Evolutionary conservation across 1,284 basidiomycete species (phyloP), one percentile per base, ranked within the genome.

Genomic region (Papiliotrema laurentii): DNA sequence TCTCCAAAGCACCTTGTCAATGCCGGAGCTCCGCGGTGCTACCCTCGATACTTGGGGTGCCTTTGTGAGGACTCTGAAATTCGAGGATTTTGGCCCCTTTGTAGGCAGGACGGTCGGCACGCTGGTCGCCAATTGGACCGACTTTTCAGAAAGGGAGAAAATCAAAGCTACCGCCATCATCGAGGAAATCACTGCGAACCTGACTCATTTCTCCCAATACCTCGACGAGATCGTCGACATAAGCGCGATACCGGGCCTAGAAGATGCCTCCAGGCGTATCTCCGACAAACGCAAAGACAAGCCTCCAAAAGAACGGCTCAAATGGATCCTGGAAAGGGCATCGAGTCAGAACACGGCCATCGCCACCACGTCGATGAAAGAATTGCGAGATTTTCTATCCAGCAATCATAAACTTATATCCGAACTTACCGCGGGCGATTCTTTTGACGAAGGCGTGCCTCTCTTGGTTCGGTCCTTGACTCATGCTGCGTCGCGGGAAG

Each of bases 51-150:
- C 85, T 42, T 97, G 93, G 92, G 73, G 80, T 48, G 78, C 76
- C 18, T 96, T 97, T 71, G 77, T 97, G 57, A 80, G 77, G 6
- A 84, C 83, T 1, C 74, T 97, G 35, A 76, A 79, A 4, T 80
- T 82, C 24, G 72, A 74, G 31, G 92, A 97, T 53, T 78, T 94
- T 24, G 87, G 88, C 1, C 83, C 89, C 1, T 85, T 91, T 64
- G 80, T 96, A 37, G 92, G 91, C 2, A 82, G 88, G 5, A 96
- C 90, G 0, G 89, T 85, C 26, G 93, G 96, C 1, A 84, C 88
- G 0, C 79, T 97, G 39, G 81, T 93, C 5, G 79, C 83, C 1
- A 79, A 80, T 1, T 98, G 96, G 96, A 11, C 43, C 5, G 75
- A 72, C 1, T 82, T 97, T 49, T 79, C 81, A 13, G 49, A 71